Base-by-base conservation (phyloP, 2,329 filamentous ascomycete genomes). In the Pseudogymnoascus sp. region DNA sequence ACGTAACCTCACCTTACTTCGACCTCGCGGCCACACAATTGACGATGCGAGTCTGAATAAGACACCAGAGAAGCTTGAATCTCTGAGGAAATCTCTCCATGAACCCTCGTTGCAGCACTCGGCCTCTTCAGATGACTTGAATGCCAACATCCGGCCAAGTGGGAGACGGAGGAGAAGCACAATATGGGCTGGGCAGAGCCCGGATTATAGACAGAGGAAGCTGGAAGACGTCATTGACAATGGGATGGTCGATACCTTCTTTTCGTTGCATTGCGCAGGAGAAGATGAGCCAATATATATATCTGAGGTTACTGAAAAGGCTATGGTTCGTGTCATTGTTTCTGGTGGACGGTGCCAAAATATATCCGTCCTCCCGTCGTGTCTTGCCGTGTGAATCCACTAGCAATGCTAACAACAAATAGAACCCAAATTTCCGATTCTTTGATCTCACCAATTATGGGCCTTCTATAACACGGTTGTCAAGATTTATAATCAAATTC, bases 351-450 rank as follows among this genome's bases (percentile, higher is more conserved):
- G 26, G 1, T 39, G 13, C n/a, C 57, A 59, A 59, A 37, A 36
- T 39, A 37, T 29, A 39, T 10, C 36, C 33, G 35, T 21, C 13
- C 13, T n/a, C 2, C 39, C 33, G 13, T 21, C 15, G 39, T 47
- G 36, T 26, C 4, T 21, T 33, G 24, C 39, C 37, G 24, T 10
- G 26, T 15, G n/a, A 54, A 33, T 9, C n/a, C 26, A 26, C 2
- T 15, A 10, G n/a, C 7, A 33, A 59, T 24, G 17, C 44, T 61
- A 58, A 61, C 29, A 21, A 4, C 40, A 39, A 15, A 36, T 33
- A 61, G 81, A 97, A 97, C 72, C 94, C 94, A 65, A 91, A 88
- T 68, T 97, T 96, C 72, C 85, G 84, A 44, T 88, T 89, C 71
- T 95, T 97, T 71, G 88, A 95, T 64, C 80, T 96, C 5, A 81